Evolutionary conservation across 2,329 filamentous ascomycete genomes (phyloP), one percentile per base, ranked within the genome.

Genomic region (Ascosphaera apis): DNA sequence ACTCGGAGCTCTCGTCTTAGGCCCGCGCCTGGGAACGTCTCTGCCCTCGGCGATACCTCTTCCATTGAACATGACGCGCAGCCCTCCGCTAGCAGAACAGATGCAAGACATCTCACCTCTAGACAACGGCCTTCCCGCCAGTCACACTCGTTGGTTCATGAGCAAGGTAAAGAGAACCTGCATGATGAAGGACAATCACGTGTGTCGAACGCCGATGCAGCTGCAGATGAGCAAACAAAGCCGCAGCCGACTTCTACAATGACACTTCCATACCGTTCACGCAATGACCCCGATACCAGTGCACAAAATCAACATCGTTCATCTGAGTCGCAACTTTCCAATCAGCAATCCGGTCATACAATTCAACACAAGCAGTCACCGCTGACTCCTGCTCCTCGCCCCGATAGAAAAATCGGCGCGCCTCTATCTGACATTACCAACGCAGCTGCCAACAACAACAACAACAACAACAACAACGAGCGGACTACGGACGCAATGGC

Each of bases 391-490:
- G n/a, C 21, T 25, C 6, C 21, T 11, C 21, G 21, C 21, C 21
- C 21, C 21, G 21, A 25, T 11, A 25, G 11, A 11, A 25, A 11
- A 25, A 25, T 6, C 21, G 6, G 21, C 21, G 6, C 21, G 11
- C 21, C 21, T 25, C 62, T 86, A 31, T 65, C 69, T 40, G 80
- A 91, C 48, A 80, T 83, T 42, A 84, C 80, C 11, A 62, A 66
- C 28, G 61, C 66, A 15, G 68, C 66, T 30, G 57, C 77, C 46
- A 83, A 82, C 51, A 67, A 25, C 57, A 61, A 37, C 55, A 60
- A 15, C 44, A 41, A 36, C 37, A 41, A 41, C 4, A n/a, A n/a
- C n/a, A 31, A 4, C 30, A 33, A 11, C 32, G n/a, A 15, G 17
- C 15, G 15, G 32, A 33, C 12, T 11, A 12, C 32, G 12, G 12